Base-by-base conservation (phyloP, 2,329 filamentous ascomycete species). In the Aureobasidium sp. region DNA sequence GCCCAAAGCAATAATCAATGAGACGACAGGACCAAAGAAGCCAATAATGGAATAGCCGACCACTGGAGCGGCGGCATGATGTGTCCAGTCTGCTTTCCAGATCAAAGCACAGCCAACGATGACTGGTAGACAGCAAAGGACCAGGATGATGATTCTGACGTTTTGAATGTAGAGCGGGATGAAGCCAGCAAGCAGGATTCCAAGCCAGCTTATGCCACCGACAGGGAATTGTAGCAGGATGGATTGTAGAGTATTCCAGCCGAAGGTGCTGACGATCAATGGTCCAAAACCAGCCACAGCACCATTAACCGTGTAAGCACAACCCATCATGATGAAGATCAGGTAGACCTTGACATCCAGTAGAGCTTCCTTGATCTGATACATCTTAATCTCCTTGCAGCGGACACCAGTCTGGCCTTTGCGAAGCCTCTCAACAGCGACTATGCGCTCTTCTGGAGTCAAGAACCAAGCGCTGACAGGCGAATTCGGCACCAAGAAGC, bases 151-250 rank as follows among this genome's bases (percentile, higher is more conserved):
- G 53, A 90, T 81, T 15, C 87, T 82, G 13, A 87, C 83, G 68
- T 90, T 87, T 1, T 76, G 79, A 59, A 87, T 76, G 1, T 79
- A 77, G 0, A 83, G 81, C 5, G 84, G 83, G 1, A 90, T 75
- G 66, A 80, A 90, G 0, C 88, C 88, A 3, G 84, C 86, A 0
- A 85, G 68, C 0, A 89, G 78, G 60, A 91, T 90, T 56, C 80
- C 80, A 52, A 89, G 75, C 64, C 87, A 80, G 68, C 85, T 87
- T n/a, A 91, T 70, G 0, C 76, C 86, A 1, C 88, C 88, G 0
- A 91, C 80, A 0, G 89, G 89, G 63, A 91, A 90, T 68, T 91
- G 88, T 70, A 88, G 86, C 0, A 91, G 78, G 63, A 91, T 89
- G 0, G 85, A 82, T 36, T 87, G 78, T 0, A 87, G 78, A 0